Base-by-base conservation (phyloP, 371 early-diverging fungal species). In the Apophysomyces ossiformis region DNA sequence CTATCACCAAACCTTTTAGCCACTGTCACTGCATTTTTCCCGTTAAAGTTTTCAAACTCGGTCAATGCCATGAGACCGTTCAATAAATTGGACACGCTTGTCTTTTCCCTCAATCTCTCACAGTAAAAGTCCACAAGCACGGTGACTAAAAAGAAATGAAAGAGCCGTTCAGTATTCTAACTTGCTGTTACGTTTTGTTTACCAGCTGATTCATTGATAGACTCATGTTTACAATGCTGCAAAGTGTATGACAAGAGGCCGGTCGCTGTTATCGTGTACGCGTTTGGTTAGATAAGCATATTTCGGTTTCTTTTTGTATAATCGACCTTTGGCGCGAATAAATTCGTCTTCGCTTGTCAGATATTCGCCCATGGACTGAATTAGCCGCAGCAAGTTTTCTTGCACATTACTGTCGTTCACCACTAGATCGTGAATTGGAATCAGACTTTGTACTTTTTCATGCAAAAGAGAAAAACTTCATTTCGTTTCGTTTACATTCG, bases 311-410 rank as follows among this genome's bases (percentile, higher is more conserved):
- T 37, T 50, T 54, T 59, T 32, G 36, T 43, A 60, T 16, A 13
- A 26, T 26, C 32, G 41, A 86, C 97, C 98, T 83, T 92, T 92
- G 36, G 94, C 92, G 58, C 98, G 90, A 32, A 89, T 79, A 67
- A 86, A 88, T 35, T 92, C 90, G 60, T 96, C 96, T 9, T 91
- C 89, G 73, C 86, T 90, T 2, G 94, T 94, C 58, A 96, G 74
- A 57, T 89, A 87, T 57, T 89, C 84, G 7, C 93, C 95, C 46
- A 96, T 86, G 37, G 83, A 77, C 72, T 93, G 92, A 35, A 97
- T 95, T 13, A 96, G 78, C 63, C 76, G 81, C 37, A 95, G 74
- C 26, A 84, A 45, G 37, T 77, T 77, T 18, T 75, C 72, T 60
- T 81, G 84, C 15, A 76, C 66, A 73, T 72, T 66, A 35, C 69